Evolutionary conservation across 495 filamentous ascomycete genomes (phyloP), one percentile per base, ranked within the genome.

Genomic region (Trichoderma gamsii): DNA sequence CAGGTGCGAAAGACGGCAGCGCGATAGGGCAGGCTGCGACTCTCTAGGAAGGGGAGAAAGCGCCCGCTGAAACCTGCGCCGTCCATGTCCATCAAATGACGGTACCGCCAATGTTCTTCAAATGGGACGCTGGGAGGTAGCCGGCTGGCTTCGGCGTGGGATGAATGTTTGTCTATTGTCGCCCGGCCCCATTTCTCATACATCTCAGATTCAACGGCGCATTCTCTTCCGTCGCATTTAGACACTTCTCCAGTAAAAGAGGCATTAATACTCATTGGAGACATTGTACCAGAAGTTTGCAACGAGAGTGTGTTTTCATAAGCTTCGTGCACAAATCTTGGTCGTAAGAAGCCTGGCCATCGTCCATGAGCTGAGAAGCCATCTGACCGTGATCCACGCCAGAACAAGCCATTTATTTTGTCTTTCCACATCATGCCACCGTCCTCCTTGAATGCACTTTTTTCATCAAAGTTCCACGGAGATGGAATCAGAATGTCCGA

Each of bases 31-130:
- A 96, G 79, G 72, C 91, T 95, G 70, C 85, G 86, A 74, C 89
- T 92, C 68, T 86, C 83, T 56, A 99, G 76, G 75, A 99, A 96
- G 7, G 93, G 91, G 76, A 97, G 94, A 77, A 94, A 97, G 5
- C 95, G 87, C 0, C 95, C 95, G 68, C 86, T 90, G 74, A 99
- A 97, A 9, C 94, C 95, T 75, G 97, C 97, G 4, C 95, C 95
- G 74, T 99, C 95, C n/a, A 97, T 86, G 74, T 99, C 95, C 11
- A 97, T 86, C 46, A 97, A 80, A 71, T 91, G 91, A 74, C 91
- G 91, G 77, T 88, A 93, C 27, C 82, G 80, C 89, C 90, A 96
- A 0, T 92, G 92, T 70, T 93, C 91, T 72, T 97, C 93, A 76
- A 94, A 97, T 79, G 97, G 95, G 0, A 93, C 94, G 41, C 97